These are phyloP conservation scores for Verticillium nubilum DNA, from an alignment of 2,329 filamentous ascomycete species.

Conservation along the genomic window DNA sequence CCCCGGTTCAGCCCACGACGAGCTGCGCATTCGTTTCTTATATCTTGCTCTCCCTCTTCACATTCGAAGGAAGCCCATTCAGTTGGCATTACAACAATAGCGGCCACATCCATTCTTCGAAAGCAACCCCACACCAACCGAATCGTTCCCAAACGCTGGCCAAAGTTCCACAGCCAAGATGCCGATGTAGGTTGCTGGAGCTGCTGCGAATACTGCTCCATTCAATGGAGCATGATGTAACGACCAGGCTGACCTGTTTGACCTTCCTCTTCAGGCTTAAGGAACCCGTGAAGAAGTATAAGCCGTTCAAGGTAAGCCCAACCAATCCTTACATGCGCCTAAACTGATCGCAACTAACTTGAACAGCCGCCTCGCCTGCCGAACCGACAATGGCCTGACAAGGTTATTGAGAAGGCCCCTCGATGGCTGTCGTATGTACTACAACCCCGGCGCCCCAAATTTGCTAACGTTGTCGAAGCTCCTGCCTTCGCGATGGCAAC, in stretches of 20 bases:
- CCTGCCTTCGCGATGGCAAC: slow-evolving; percentile 75
- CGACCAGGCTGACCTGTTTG: background rate
- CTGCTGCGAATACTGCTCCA: background rate
- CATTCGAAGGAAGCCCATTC: background rate
- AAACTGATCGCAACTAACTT: background rate
- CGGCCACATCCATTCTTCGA: background rate
- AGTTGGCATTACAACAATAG: background rate
- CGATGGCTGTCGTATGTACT: slow-evolving; percentile 67
- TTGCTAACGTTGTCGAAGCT: slow-evolving; percentile 3
- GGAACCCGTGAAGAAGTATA: slow-evolving; percentile 14
- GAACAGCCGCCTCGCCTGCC: slow-evolving; percentile 52
- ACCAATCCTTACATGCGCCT: background rate
- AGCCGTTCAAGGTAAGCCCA: slow-evolving; percentile 10
- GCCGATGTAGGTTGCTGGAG: slow-evolving; percentile 9
- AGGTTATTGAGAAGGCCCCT: slow-evolving; percentile 76
- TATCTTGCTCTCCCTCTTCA: background rate
- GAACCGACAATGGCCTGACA: slow-evolving; percentile 77
- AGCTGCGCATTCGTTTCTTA: background rate
- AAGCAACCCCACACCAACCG: slow-evolving; percentile 7
- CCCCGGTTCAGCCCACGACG: background rate
- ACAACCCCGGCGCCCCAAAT: background rate
- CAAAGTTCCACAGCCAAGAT: slow-evolving; percentile 6
- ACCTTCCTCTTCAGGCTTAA: slow-evolving; percentile 6
- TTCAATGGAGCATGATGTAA: background rate
- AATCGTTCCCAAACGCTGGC: background rate